Percentiles rank a stretch among this genome's conserved stretches.
Evolutionary conservation across 345 rosid species (phyloP).

Genomic region (Trapa bicornis): DNA sequence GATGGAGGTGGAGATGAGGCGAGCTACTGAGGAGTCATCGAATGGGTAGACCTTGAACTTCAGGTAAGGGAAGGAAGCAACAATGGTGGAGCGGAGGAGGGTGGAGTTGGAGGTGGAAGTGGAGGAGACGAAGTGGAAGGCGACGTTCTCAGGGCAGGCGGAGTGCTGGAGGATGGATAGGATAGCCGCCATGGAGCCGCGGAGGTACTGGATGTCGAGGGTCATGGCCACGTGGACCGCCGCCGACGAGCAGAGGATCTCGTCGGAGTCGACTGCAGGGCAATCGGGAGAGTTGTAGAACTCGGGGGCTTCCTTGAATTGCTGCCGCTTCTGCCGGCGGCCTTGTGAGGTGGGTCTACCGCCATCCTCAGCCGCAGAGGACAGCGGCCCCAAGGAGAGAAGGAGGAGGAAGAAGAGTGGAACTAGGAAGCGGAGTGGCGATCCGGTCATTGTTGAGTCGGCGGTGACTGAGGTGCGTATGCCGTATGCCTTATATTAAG

Average conservation of each 20-base stretch:
- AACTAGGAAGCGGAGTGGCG: too few relatives aligned
- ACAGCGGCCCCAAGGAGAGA: too few relatives aligned
- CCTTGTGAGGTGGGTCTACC: too few relatives aligned
- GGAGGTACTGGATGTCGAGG: constrained; percentile 85
- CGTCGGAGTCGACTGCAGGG: constrained; percentile 16
- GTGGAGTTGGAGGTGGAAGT: too few relatives aligned
- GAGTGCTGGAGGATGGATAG: constrained; percentile 36
- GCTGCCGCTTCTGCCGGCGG: constrained; percentile 20
- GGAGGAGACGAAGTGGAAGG: not conserved
- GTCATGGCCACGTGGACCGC: constrained; percentile 20
- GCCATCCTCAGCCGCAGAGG: too few relatives aligned
- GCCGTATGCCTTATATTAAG: too few relatives aligned
- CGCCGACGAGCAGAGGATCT: constrained; percentile 53
- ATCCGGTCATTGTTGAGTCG: too few relatives aligned
- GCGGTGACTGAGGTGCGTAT: too few relatives aligned
- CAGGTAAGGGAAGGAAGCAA: constrained; percentile 31
- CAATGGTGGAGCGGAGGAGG: constrained; percentile 11
- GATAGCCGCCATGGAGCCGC: constrained; percentile 49
- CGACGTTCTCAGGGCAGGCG: constrained; percentile 28
- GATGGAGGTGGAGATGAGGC: constrained; percentile 35
- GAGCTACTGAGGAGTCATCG: constrained; percentile 26
- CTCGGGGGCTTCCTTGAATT: constrained; percentile 82
- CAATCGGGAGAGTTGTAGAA: constrained; percentile 75
- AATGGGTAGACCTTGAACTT: constrained; percentile 25
- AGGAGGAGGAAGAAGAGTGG: too few relatives aligned